These are phyloP conservation scores for Cladophialophora exuberans DNA, from an alignment of 2,329 filamentous ascomycete species.

Conservation along the genomic window DNA sequence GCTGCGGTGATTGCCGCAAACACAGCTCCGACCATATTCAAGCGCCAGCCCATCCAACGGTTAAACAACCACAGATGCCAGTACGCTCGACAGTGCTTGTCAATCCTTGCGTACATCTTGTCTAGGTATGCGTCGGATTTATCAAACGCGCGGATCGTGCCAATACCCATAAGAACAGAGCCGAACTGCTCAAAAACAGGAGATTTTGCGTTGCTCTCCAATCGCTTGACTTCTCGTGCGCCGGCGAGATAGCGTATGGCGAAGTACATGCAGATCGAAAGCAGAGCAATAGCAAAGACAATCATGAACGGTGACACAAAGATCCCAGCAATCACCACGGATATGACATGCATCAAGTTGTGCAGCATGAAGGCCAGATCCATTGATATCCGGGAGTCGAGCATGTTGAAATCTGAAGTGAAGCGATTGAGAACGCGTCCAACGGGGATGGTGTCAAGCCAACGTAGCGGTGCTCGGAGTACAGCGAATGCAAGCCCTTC, in stretches of 20 bases:
- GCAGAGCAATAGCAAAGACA: conserved; percentile 61
- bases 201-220: conserved; percentile 76
- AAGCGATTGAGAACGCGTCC: conserved; percentile 78
- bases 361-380: conserved; percentile 65
- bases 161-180: conserved; percentile 70
- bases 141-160: conserved; percentile 75
- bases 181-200: conserved; percentile 82
- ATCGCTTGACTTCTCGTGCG: conserved; percentile 73
- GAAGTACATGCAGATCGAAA: conserved; percentile 61
- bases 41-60: conserved; percentile 75
- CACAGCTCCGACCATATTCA: conserved; percentile 68
- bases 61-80: conserved; percentile 74
- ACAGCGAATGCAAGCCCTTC: conserved; percentile 67
- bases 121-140: conserved; percentile 69
- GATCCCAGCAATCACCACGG: conserved; percentile 67
- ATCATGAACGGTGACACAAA: conserved; percentile 72
- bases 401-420: conserved; percentile 73
- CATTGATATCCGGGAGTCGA: conserved; percentile 69
- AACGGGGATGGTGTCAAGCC: conserved; percentile 78
- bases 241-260: conserved; percentile 68
- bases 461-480: conserved; percentile 72
- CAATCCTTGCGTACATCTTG: conserved; percentile 70
- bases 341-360: conserved; percentile 64
- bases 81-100: conserved; percentile 67
- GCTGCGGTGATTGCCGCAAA: conserved; percentile 69